phyloP scores from a whole-genome alignment of 441 rosid genomes.

The Brassica balearica region DNA sequence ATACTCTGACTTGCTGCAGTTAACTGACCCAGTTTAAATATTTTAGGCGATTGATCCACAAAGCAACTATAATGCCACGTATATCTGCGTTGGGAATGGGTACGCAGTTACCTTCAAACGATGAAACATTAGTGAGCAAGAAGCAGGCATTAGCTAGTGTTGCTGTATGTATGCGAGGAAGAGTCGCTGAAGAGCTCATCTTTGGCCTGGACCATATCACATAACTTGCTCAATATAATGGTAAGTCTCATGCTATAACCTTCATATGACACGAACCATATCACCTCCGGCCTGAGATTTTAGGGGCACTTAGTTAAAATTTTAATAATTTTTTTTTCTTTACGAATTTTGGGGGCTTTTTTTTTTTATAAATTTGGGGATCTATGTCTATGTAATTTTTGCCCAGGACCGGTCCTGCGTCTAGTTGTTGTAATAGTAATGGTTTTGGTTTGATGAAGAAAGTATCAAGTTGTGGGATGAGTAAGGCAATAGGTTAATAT shows the following conservation, averaged over 20 bases:
- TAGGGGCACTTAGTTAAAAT: too few relatives aligned
- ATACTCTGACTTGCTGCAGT: slow-evolving; percentile 30
- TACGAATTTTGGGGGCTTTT: too few relatives aligned
- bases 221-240: slow-evolving; percentile 87
- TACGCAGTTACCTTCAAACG: slow-evolving; percentile 92
- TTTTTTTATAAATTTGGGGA: too few relatives aligned
- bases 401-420: too few relatives aligned
- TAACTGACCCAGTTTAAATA: slow-evolving; percentile 39
- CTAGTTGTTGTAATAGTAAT: slow-evolving; percentile 10
- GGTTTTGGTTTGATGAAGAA: slow-evolving; percentile 27
- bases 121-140: slow-evolving; percentile 95
- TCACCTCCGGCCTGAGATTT: too few relatives aligned
- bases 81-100: slow-evolving; percentile 99
- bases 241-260: slow-evolving; percentile 46
- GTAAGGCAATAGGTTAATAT: slow-evolving; percentile 88
- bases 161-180: slow-evolving; percentile 99
- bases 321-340: too few relatives aligned
- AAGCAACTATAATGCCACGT: slow-evolving; percentile 69
- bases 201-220: slow-evolving; percentile 90
- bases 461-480: slow-evolving; percentile 98
- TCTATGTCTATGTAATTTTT: too few relatives aligned
- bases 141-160: slow-evolving; percentile 93
- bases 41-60: slow-evolving; percentile 94
- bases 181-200: slow-evolving; percentile 96
- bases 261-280: too few relatives aligned